These are phyloP conservation scores for Aspergillus cavernicola DNA, from an alignment of 495 filamentous ascomycete species.

Conservation along the genomic window DNA sequence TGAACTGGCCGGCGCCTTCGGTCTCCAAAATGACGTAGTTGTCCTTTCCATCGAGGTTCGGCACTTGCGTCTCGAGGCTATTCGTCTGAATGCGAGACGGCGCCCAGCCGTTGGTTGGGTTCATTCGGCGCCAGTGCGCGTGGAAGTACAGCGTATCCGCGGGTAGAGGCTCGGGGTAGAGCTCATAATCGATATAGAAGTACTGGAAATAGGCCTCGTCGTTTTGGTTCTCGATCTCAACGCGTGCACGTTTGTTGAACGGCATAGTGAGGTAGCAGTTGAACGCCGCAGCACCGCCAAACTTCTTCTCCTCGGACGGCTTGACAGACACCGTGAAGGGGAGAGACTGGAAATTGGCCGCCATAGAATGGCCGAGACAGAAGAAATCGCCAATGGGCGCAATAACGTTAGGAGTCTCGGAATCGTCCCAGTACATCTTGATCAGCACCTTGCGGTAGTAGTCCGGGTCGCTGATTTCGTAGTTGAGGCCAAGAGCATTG, in stretches of 20 bases:
- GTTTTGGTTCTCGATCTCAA: slow-evolving; percentile 22
- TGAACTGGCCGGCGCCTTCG: slow-evolving; percentile 17
- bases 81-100: slow-evolving; percentile 13
- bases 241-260: slow-evolving; percentile 21
- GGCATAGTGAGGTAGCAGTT: slow-evolving; percentile 24
- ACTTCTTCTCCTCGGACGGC: slow-evolving; percentile 21
- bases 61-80: slow-evolving; percentile 9
- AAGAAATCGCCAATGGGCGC: slow-evolving; percentile 23
- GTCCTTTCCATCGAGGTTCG: slow-evolving; percentile 8
- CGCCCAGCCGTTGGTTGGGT: slow-evolving; percentile 23
- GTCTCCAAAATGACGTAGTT: slow-evolving; percentile 18
- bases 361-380: slow-evolving; percentile 22
- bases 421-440: slow-evolving; percentile 22
- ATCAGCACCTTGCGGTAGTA: slow-evolving; percentile 27
- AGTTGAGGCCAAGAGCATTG: slow-evolving; percentile 22
- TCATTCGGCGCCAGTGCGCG: slow-evolving; percentile 23
- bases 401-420: slow-evolving; percentile 17
- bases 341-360: slow-evolving; percentile 21
- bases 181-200: slow-evolving; percentile 26
- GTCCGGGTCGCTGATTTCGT: slow-evolving; percentile 22
- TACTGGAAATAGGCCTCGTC: slow-evolving; percentile 22
- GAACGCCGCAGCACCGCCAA: slow-evolving; percentile 21
- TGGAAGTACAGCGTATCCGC: slow-evolving; percentile 23
- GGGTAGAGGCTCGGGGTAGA: slow-evolving; percentile 19
- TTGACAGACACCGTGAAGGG: slow-evolving; percentile 22